Conservation (phyloP, 1,139 yeast genomes). For the Yamadazyma diospyri region DNA sequence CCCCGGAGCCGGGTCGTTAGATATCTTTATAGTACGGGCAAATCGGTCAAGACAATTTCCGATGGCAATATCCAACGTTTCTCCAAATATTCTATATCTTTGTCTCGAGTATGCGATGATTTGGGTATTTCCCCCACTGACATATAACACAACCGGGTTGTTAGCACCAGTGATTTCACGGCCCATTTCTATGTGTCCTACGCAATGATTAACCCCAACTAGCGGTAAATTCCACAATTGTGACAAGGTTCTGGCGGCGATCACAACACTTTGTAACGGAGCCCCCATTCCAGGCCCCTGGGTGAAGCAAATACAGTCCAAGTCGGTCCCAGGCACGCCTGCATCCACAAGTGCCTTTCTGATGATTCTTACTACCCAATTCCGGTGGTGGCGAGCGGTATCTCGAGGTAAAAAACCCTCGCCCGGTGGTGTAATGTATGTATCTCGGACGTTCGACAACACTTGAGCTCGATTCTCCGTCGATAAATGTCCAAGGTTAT, state of each 20-base stretch:
- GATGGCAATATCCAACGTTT: constrained; percentile 92
- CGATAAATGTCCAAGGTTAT: constrained; percentile 51
- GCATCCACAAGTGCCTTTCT: constrained; percentile 67
- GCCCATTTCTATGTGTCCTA: constrained; percentile 99
- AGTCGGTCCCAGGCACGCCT: constrained; percentile 48
- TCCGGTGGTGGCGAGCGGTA: constrained; percentile 93
- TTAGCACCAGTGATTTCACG: constrained; percentile 93
- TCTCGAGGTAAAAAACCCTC: constrained; percentile 96
- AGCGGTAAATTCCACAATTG: constrained; percentile 81
- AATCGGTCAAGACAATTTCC: constrained; percentile 96
- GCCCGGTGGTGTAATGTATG: constrained; percentile 95
- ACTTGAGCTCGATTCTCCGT: constrained; percentile 64
- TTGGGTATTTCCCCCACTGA: constrained; percentile 97
- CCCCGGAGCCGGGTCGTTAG: constrained; percentile 97
- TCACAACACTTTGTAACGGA: constrained; percentile 87
- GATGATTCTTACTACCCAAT: constrained; percentile 87
- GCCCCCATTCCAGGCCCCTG: constrained; percentile 99
- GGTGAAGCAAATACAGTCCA: constrained; percentile 92
- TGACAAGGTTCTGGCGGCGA: constrained; percentile 85
- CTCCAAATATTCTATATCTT: constrained; percentile 92
- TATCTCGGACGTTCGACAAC: constrained; percentile 84
- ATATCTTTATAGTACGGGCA: constrained; percentile 83
- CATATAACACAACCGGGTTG: constrained; percentile 93
- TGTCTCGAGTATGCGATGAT: constrained; percentile 95
- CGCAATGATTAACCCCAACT: constrained; percentile 94